Base-by-base conservation (phyloP, 2,329 filamentous ascomycete species). In the Aspergillus sp. region DNA sequence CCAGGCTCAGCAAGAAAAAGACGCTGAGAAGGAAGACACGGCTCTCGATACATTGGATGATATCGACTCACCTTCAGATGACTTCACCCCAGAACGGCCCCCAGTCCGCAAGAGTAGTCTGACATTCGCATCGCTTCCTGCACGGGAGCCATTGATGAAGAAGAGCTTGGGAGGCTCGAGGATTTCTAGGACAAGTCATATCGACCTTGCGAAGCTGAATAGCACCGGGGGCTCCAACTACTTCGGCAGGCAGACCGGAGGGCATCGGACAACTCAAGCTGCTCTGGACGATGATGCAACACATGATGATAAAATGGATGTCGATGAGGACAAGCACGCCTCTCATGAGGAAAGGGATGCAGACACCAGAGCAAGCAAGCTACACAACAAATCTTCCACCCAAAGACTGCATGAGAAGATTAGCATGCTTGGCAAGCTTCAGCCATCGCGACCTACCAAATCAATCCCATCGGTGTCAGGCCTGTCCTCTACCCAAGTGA, bases 401-500 rank as follows among this genome's bases (percentile, higher is more conserved):
- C 90, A 97, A 64, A 78, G 88, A 35, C 74, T 98, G 11, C 90
- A 95, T 52, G 91, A 97, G 57, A 89, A 90, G 56, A 97, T 98
- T 56, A 95, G 83, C 49, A 79, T 83, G 75, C 74, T 86, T 33
- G 78, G 78, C 31, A 74, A 83, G 66, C 69, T 77, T 47, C 71
- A 72, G 42, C 61, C 73, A 53, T 60, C 67, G 32, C 61, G 72
- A 37, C 62, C 66, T 6, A 71, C 67, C 6, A 73, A 74, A 47
- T 74, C 71, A 7, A 73, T 72, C 34, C 62, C 68, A 19, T 54
- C 68, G 4, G 54, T 53, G 28, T 47, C 58, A 12, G 52, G 58
- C 10, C 28, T 56, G n/a, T 48, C 59, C 35, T 51, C 55, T 33
- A 48, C 58, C 34, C 61, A 67, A 34, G 52, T 71, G 28, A 45